phyloP scores from a whole-genome alignment of 371 early-diverging fungal genomes.

The Apophysomyces elegans region DNA sequence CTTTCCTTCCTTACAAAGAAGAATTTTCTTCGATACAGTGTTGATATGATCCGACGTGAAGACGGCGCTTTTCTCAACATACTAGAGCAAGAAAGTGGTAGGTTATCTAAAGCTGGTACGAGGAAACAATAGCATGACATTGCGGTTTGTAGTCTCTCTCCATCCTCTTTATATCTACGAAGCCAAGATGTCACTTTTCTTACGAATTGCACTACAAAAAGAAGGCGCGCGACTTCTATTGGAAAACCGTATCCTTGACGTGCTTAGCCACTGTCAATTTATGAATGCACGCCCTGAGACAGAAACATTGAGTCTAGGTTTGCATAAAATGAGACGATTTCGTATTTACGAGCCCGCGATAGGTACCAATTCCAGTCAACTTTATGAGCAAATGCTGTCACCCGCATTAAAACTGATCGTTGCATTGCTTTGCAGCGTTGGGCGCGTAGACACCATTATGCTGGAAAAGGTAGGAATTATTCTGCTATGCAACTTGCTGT shows the following conservation, averaged over 20 bases:
- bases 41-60: constrained; percentile 68
- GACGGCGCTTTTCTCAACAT: constrained; percentile 67
- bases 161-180: constrained; percentile 77
- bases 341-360: background rate
- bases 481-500: background rate
- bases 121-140: too few species aligned
- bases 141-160: constrained; percentile 41
- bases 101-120: background rate
- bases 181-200: constrained; percentile 81
- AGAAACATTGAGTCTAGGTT: constrained; percentile 1
- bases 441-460: constrained; percentile 52
- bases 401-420: constrained; percentile 68
- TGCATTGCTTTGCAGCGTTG: constrained; percentile 54
- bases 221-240: constrained; percentile 81
- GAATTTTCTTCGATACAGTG: constrained; percentile 71
- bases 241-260: constrained; percentile 79
- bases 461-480: constrained; percentile 45
- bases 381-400: constrained; percentile 65
- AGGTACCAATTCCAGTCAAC: constrained; percentile 33
- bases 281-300: constrained; percentile 26
- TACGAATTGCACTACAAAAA: constrained; percentile 72
- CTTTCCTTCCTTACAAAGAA: constrained; percentile 66
- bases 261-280: constrained; percentile 75
- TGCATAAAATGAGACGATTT: background rate
- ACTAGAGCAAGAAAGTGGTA: constrained; percentile 59